Evolutionary conservation across 805 yeast species (phyloP).

Genomic region (Yarrowia porcina): DNA sequence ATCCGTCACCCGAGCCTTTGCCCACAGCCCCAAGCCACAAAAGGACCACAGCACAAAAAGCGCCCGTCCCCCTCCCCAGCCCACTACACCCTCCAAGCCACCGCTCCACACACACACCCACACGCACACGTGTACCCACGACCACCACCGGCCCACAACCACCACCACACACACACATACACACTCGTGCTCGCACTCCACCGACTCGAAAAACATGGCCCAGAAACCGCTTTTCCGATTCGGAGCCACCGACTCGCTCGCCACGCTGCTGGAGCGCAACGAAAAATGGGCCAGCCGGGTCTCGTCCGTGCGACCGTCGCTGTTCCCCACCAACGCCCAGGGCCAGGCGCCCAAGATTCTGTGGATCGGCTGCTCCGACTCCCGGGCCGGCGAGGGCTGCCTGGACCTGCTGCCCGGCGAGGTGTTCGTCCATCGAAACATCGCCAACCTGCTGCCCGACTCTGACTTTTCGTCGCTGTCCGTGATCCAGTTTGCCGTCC

Average conservation of each 20-base stretch:
- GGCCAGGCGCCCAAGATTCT: constrained; percentile 93
- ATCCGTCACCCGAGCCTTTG: neutral
- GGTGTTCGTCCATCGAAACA: constrained; percentile 81
- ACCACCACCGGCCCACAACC: neutral
- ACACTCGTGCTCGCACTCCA: constrained; percentile 6
- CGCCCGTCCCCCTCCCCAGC: neutral
- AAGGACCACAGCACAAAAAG: neutral
- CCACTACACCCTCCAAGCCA: neutral
- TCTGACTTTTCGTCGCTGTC: constrained; percentile 72
- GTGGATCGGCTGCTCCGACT: constrained; percentile 94
- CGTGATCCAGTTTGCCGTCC: constrained; percentile 83
- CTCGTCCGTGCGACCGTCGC: constrained; percentile 50
- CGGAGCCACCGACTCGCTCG: constrained; percentile 39
- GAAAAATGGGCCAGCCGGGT: constrained; percentile 46
- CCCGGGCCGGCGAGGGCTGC: constrained; percentile 79
- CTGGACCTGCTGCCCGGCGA: constrained; percentile 86
- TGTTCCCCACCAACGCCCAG: constrained; percentile 62
- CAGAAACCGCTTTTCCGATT: constrained; percentile 34
- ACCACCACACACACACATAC: neutral
- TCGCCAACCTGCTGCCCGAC: constrained; percentile 70
- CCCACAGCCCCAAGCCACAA: constrained; percentile 19
- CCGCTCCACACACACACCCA: neutral
- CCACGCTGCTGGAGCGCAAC: constrained; percentile 43
- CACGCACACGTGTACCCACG: neutral
- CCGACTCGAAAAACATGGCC: constrained; percentile 16